Percentiles rank a stretch among this genome's conserved stretches.
These are phyloP conservation scores for Hypsizygus ulmarius DNA, from an alignment of 1,284 basidiomycete genomes.

Conservation along the genomic window DNA sequence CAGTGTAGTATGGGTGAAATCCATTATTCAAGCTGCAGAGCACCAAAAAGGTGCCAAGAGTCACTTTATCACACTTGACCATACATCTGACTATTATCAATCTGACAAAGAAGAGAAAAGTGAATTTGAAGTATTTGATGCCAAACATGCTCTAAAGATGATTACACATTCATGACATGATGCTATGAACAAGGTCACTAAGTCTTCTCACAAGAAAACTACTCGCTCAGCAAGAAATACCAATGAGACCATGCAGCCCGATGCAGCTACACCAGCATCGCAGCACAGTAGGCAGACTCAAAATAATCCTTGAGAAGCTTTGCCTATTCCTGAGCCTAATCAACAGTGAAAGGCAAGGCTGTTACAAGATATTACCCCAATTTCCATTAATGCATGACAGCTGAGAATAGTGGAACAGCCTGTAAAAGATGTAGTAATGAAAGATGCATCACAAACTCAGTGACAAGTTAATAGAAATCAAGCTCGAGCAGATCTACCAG, in stretches of 20 bases:
- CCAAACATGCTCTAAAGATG: background rate
- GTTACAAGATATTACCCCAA: background rate
- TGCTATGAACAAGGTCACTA: background rate
- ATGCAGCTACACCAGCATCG: too few relatives aligned
- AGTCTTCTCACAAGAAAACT: background rate
- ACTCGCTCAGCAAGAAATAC: background rate
- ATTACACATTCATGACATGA: background rate
- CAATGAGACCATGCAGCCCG: too few relatives aligned
- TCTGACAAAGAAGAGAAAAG: background rate
- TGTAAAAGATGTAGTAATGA: background rate
- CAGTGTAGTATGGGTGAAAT: slow-evolving; percentile 1
- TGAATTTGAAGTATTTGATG: background rate
- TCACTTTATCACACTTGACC: background rate
- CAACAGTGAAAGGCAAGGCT: background rate
- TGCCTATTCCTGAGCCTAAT: background rate
- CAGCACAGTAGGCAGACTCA: too few relatives aligned
- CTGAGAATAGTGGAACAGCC: background rate
- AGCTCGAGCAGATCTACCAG: too few relatives aligned
- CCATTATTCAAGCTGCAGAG: slow-evolving; percentile 9
- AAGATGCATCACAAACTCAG: background rate
- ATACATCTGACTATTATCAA: background rate
- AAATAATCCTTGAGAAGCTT: background rate
- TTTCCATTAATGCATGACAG: background rate
- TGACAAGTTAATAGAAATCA: background rate
- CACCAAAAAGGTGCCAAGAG: background rate